Base-by-base conservation (phyloP, 2,329 filamentous ascomycete species). In the Lachnellula arida region DNA sequence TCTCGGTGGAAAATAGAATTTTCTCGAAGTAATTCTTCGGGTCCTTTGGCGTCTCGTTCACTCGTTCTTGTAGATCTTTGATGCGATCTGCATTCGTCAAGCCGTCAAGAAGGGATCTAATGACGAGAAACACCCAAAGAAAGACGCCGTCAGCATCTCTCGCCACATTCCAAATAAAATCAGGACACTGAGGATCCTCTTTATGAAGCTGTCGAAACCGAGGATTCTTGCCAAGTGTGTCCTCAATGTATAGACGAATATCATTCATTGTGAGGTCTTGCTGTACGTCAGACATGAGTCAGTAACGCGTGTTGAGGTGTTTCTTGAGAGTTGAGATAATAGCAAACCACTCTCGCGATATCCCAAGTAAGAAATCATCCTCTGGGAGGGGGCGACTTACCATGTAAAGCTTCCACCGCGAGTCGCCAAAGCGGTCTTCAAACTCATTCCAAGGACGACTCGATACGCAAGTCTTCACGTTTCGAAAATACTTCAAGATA, bases 221-320 rank as follows among this genome's bases (percentile, higher is more conserved):
- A 17, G n/a, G 12, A 23, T 53, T 1, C 2, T 32, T 34, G 2
- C 32, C 40, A 11, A 53, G 23, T 3, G 44, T 51, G 14, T 52
- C 46, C 2, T 46, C 25, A n/a, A 57, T 49, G 40, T 53, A 61
- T 17, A 28, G 25, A 15, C 22, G 35, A 37, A 59, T 59, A 37
- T 57, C 59, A 1, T 52, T 14, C 1, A 42, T 23, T 12, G 66
- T 70, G 7, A 68, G 40, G 4, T 64, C 57, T 32, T 70, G 61
- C 25, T 28, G 7, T 28, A 28, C 7, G 7, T 28, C 8, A 28
- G 8, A 28, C 25, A 8, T 28, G 25, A 28, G 25, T 28, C 25
- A 28, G 25, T 28, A 28, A 6, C 6, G 5, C 25, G 5, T 28
- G 7, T 28, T 8, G 25, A 1, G 25, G 25, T 28, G 5, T 28